phyloP scores from a whole-genome alignment of 2,329 filamentous ascomycete genomes.

The Claviceps fusiformis region DNA sequence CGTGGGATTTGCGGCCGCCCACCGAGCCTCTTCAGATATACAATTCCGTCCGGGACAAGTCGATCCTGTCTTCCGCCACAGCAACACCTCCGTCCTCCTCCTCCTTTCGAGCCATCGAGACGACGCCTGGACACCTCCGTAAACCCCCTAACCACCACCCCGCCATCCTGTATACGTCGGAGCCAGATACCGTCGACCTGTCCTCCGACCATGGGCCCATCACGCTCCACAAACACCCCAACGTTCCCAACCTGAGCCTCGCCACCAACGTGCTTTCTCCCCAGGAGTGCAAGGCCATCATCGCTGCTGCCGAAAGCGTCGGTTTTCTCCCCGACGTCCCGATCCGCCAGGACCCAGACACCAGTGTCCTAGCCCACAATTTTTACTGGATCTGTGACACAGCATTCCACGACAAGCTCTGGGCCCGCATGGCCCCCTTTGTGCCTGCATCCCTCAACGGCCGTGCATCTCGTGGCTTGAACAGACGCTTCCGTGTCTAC shows the following conservation, averaged over 20 bases:
- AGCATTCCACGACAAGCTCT: constrained; percentile 48
- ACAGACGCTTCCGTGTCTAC: constrained; percentile 58
- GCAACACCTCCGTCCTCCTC: constrained; percentile 13
- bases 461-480: constrained; percentile 46
- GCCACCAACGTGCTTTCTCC: constrained; percentile 46
- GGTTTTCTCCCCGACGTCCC: constrained; percentile 56
- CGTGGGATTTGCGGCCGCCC: constrained; percentile 43
- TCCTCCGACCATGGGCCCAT: constrained; percentile 29
- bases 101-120: constrained; percentile 45
- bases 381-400: constrained; percentile 60
- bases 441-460: constrained; percentile 43
- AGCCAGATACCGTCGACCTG: constrained; percentile 42
- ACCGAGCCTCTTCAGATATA: constrained; percentile 33
- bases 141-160: constrained; percentile 57
- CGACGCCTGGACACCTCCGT: constrained; percentile 41
- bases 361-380: constrained; percentile 55
- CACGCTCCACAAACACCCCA: constrained; percentile 45
- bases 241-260: constrained; percentile 47
- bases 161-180: constrained; percentile 50
- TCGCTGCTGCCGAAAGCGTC: constrained; percentile 51
- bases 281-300: constrained; percentile 50
- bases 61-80: constrained; percentile 30
- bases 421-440: constrained; percentile 44
- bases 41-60: constrained; percentile 43
- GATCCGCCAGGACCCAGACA: constrained; percentile 49